Evolutionary conservation across 176 grass and related monocot genomes (phyloP), one percentile per base, ranked within the genome.

Genomic region (Chrysopogon serrulatus): DNA sequence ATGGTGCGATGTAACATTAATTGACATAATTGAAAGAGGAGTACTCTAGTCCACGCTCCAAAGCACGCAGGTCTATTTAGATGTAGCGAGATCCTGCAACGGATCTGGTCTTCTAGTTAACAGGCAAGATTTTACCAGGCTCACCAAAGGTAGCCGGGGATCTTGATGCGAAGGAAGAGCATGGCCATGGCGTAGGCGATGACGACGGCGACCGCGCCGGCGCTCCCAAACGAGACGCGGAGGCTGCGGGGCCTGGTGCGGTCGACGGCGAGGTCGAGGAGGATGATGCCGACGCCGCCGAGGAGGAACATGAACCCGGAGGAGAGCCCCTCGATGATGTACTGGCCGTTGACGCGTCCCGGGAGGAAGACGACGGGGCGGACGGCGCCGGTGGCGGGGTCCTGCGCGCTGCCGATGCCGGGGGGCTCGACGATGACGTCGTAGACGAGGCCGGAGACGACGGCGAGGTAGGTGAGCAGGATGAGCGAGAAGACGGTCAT

Each of bases 271-370:
- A 96, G 93, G 74, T 99, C 91, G 86, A 96, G 94, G 41, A 99
- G 92, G 47, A 99, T 76, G 56, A 99, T 79, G 40, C 96, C 96
- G 4, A 99, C 23, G 48, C 96, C 96, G 8, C 96, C 96, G 17
- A 99, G 87, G 42, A 96, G 36, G 74, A 99, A 96, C 96, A 99
- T 99, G 83, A 99, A 94, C 12, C 96, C 96, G 26, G 96, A 99
- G 21, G 96, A 99, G 81, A 99, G 91, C 4, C 96, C 96, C 78
- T 99, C 96, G 66, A 99, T 99, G 83, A 99, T 99, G 91, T 99
- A 99, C 87, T 98, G 95, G 27, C 87, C 87, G 79, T 98, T 98
- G 80, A 98, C 92, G 82, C 89, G 90, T 13, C 92, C 95, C 0
- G 92, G 89, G 21, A 98, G 88, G 84, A 98, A 98, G 79, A 98